These are phyloP conservation scores for Salvia miltiorrhiza DNA, from an alignment of 257 asterid genomes.

Conservation along the genomic window DNA sequence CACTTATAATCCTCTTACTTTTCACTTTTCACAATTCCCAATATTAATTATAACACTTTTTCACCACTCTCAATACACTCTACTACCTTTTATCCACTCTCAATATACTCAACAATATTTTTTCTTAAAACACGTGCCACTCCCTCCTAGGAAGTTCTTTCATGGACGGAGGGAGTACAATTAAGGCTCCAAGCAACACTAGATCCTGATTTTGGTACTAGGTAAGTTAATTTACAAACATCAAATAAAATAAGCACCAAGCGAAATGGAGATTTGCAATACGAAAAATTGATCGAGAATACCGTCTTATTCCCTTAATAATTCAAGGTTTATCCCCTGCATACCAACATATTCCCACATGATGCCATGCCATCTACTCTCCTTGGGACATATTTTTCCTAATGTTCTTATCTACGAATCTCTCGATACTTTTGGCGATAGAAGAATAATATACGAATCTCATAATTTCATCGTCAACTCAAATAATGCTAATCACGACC, in stretches of 20 bases:
- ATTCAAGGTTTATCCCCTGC: conserved; percentile 19
- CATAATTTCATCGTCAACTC: background rate
- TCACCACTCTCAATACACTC: too few species aligned
- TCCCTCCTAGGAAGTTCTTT: too few species aligned
- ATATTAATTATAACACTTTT: too few species aligned
- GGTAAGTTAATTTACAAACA: background rate
- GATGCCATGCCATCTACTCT: background rate
- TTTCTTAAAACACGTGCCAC: too few species aligned
- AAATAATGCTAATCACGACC: background rate
- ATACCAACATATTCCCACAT: background rate
- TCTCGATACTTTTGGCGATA: background rate
- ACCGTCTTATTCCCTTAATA: background rate
- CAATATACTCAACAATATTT: too few species aligned
- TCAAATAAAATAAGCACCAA: background rate
- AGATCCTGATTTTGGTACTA: background rate
- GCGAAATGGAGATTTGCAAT: background rate
- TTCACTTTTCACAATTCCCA: too few species aligned
- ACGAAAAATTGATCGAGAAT: background rate
- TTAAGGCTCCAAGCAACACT: background rate
- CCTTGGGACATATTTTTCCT: too few species aligned
- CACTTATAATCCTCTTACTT: too few species aligned
- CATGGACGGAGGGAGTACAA: too few species aligned
- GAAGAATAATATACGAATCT: background rate
- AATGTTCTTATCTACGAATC: background rate
- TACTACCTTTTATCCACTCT: too few species aligned